A percentile compares a stretch with the other conserved stretches of the same genome.
Evolutionary conservation across 768 basidiomycete genomes (phyloP).

Genomic region (Cubamyces sp.): DNA sequence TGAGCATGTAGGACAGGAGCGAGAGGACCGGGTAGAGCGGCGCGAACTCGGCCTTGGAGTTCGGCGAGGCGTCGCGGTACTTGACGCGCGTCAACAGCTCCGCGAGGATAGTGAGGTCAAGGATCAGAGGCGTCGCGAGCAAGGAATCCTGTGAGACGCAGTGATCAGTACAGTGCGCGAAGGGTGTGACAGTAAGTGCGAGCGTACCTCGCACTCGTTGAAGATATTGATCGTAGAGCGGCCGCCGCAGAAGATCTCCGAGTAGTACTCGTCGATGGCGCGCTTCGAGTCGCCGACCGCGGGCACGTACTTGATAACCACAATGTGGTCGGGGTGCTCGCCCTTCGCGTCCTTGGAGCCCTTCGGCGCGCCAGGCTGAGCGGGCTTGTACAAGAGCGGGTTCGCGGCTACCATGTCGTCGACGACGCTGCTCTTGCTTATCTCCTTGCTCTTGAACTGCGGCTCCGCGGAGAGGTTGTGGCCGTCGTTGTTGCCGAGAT

Average conservation of each 20-base stretch:
- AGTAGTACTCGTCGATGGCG: conserved; percentile 99
- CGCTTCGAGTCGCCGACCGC: conserved; percentile 97
- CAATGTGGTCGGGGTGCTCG: conserved; percentile 96
- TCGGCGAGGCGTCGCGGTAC: conserved; percentile 64
- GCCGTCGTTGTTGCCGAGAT: conserved; percentile 98
- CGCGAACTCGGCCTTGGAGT: conserved; percentile 62
- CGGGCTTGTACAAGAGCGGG: conserved; percentile 85
- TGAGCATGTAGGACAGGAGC: conserved; percentile 95
- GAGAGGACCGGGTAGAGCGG: conserved; percentile 92
- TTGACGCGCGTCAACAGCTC: conserved; percentile 93
- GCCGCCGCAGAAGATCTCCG: conserved; percentile 96
- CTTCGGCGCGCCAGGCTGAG: conserved; percentile 56
- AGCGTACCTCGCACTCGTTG: conserved; percentile 90
- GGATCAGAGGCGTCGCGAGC: conserved; percentile 92
- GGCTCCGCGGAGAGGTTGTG: conserved; percentile 86
- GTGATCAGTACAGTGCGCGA: conserved; percentile 2
- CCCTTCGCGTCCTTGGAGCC: conserved; percentile 67
- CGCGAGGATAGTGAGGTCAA: conserved; percentile 91
- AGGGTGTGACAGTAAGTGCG: conserved; percentile 1
- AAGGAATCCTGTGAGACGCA: conserved; percentile 73
- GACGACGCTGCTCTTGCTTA: conserved; percentile 94
- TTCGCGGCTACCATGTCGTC: conserved; percentile 98
- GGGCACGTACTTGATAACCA: conserved; percentile 97
- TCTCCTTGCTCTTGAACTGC: conserved; percentile 99
- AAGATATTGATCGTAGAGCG: conserved; percentile 94